A percentile compares a stretch with the other conserved stretches of the same genome.
Evolutionary conservation across 345 rosid genomes (phyloP).

Genomic region (Pistacia vera): DNA sequence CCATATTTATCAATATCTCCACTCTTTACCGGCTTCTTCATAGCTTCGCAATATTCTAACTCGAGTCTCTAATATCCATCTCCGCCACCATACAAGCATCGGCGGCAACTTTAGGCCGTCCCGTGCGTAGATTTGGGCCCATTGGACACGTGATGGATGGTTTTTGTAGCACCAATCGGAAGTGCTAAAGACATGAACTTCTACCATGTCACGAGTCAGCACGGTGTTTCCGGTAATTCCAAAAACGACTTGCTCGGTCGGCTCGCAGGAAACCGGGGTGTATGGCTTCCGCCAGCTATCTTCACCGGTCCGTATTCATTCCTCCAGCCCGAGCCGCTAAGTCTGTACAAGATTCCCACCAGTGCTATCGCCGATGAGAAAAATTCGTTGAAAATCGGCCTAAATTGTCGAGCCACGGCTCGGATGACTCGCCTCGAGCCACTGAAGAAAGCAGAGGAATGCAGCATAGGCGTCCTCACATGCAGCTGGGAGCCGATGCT

Average conservation of each 20-base stretch:
- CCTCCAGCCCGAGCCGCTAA: slow-evolving; percentile 31
- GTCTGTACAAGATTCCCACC: slow-evolving; percentile 37
- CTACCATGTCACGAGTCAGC: slow-evolving; percentile 11
- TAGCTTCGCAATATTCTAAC: slow-evolving; percentile 8
- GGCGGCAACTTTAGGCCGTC: not conserved
- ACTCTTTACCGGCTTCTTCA: slow-evolving; percentile 12
- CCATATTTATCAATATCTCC: not conserved
- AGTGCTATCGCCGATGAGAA: slow-evolving; percentile 38
- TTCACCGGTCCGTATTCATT: slow-evolving; percentile 14
- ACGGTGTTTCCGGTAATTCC: slow-evolving; percentile 8
- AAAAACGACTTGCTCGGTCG: not conserved
- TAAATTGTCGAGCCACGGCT: slow-evolving; percentile 20
- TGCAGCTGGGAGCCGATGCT: slow-evolving; percentile 35
- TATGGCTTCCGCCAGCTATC: slow-evolving; percentile 27
- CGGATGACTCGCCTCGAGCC: not conserved
- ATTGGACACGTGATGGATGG: slow-evolving; percentile 16
- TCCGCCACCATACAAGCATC: slow-evolving; percentile 1
- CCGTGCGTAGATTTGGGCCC: not conserved
- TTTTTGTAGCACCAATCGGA: slow-evolving; percentile 3
- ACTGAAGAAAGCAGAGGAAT: slow-evolving; percentile 29
- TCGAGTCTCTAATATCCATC: slow-evolving; percentile 14
- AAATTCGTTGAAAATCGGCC: slow-evolving; percentile 33
- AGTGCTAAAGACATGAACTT: slow-evolving; percentile 3
- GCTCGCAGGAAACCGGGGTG: slow-evolving; percentile 29
- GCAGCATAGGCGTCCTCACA: slow-evolving; percentile 29